These are phyloP conservation scores for grape (Vitis vinifera) DNA, from an alignment of 164 flowering plant species.

Conservation along the genomic window DNA sequence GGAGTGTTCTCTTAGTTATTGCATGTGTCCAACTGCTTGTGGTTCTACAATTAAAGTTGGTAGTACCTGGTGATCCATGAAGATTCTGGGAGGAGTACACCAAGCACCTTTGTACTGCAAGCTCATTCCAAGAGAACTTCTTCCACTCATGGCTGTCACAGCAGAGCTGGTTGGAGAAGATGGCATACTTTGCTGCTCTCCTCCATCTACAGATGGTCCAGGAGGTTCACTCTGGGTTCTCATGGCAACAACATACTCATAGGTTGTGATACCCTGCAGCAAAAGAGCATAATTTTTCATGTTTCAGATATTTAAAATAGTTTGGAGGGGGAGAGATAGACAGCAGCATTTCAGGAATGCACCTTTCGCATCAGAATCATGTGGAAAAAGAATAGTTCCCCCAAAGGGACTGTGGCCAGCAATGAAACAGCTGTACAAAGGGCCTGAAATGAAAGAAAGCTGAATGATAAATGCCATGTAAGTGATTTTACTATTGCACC, in stretches of 20 bases:
- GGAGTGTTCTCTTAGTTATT: too few relatives aligned
- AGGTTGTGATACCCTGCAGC: slow-evolving; percentile 87
- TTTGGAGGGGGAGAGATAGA: slow-evolving; percentile 4
- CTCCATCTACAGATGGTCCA: slow-evolving; percentile 83
- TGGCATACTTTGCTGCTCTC: slow-evolving; percentile 76
- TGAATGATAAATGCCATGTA: too few relatives aligned
- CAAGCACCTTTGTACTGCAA: slow-evolving; percentile 88
- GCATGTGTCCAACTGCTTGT: too few relatives aligned
- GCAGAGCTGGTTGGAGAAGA: slow-evolving; percentile 89
- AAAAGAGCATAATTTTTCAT: neutral
- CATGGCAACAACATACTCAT: slow-evolving; percentile 96
- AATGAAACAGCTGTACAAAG: slow-evolving; percentile 72
- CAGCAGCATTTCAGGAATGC: slow-evolving; percentile 6
- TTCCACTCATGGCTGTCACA: slow-evolving; percentile 81
- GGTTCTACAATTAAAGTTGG: neutral
- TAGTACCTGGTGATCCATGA: slow-evolving; percentile 86
- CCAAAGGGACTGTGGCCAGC: slow-evolving; percentile 72
- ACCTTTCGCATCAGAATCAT: slow-evolving; percentile 82
- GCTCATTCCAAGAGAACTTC: slow-evolving; percentile 80
- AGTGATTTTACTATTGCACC: neutral
- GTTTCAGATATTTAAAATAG: neutral
- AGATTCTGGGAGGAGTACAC: slow-evolving; percentile 97
- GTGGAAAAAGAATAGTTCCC: slow-evolving; percentile 88
- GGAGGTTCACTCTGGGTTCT: slow-evolving; percentile 91
- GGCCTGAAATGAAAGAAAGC: slow-evolving; percentile 45